Conservation (phyloP, 2,329 filamentous ascomycete genomes). For the Fusarium kyushuense region DNA sequence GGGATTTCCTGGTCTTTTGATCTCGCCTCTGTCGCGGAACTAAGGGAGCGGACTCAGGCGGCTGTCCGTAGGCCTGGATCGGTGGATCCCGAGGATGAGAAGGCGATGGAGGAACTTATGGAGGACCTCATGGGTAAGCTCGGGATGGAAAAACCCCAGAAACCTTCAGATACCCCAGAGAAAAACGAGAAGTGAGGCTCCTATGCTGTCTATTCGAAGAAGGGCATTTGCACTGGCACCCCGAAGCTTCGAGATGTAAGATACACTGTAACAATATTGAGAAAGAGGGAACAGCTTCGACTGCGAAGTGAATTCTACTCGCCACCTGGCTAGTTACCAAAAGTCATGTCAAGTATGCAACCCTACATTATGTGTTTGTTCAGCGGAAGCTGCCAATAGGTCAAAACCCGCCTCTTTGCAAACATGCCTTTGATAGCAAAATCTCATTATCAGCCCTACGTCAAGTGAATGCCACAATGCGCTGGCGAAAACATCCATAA, state of each 20-base stretch:
- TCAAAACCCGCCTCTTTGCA: neutral
- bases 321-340: no score
- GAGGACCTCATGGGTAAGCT: slow-evolving; percentile 67
- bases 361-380: neutral
- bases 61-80: slow-evolving; percentile 54
- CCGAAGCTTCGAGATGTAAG: slow-evolving; percentile 30
- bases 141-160: slow-evolving; percentile 52
- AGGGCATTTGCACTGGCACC: neutral
- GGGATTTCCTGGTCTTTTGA: slow-evolving; percentile 82
- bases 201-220: neutral
- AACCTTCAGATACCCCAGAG: slow-evolving; percentile 20
- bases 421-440: neutral
- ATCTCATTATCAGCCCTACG: slow-evolving; percentile 41
- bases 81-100: slow-evolving; percentile 63
- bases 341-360: neutral
- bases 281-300: neutral
- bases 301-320: neutral
- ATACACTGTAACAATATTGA: slow-evolving; percentile 21
- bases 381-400: neutral
- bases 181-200: slow-evolving; percentile 21
- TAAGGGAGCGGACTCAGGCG: slow-evolving; percentile 65
- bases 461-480: slow-evolving; percentile 37
- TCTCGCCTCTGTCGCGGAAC: slow-evolving; percentile 75
- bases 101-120: slow-evolving; percentile 72
- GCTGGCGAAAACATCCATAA: slow-evolving; percentile 24